phyloP scores from a whole-genome alignment of 306 rosid species.

The Cucurbita maxima region DNA sequence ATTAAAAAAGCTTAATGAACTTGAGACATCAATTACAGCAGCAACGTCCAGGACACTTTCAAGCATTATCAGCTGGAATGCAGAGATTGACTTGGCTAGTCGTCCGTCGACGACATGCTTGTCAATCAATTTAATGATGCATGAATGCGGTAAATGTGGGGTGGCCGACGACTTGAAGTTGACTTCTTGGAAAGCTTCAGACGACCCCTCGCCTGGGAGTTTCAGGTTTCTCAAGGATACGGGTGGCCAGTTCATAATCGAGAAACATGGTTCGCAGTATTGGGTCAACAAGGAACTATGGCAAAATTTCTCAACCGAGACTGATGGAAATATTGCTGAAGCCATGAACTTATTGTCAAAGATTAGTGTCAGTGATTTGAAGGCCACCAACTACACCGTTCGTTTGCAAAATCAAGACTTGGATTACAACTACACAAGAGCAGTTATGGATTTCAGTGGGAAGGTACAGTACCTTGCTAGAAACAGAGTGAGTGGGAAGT shows the following conservation, averaged over 20 bases:
- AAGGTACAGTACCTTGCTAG: constrained; percentile 21
- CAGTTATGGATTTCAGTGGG: constrained; percentile 10
- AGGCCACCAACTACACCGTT: neutral
- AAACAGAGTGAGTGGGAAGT: constrained; percentile 9
- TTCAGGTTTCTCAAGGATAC: constrained; percentile 10
- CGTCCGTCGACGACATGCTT: no score
- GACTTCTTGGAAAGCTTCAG: constrained; percentile 18
- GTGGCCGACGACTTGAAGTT: constrained; percentile 15
- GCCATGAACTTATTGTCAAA: neutral
- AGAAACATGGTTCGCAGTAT: neutral
- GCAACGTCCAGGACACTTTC: no score
- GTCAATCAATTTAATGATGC: no score
- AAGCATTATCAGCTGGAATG: no score
- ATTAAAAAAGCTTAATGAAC: no score
- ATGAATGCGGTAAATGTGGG: no score
- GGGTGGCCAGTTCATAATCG: neutral
- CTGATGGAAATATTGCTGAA: neutral
- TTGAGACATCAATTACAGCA: no score
- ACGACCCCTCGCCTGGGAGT: constrained; percentile 6
- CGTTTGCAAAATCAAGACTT: neutral
- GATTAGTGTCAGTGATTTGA: neutral
- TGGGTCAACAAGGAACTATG: neutral
- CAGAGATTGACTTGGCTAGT: no score
- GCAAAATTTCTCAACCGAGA: neutral
- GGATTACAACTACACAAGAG: neutral